phyloP scores from a whole-genome alignment of 129 eudicot species.

The Helianthus annuus region HanXRQr2.0-SUNRISE NC_035441.2:152584011-152584510 shows the following conservation, averaged over 20 bases:
- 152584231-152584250: slow-evolving; percentile 55
- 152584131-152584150: slow-evolving; percentile 92
- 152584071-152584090: slow-evolving; percentile 78
- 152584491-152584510: slow-evolving; percentile 50
- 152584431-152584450: slow-evolving; percentile 65
- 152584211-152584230: slow-evolving; percentile 93
- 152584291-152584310: slow-evolving; percentile 67
- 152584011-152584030: slow-evolving; percentile 97
- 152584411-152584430: slow-evolving; percentile 30
- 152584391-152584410: slow-evolving; percentile 56
- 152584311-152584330: slow-evolving; percentile 68
- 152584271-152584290: slow-evolving; percentile 94
- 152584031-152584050: slow-evolving; percentile 93
- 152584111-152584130: slow-evolving; percentile 92
- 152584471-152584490: slow-evolving; percentile 84
- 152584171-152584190: slow-evolving; percentile 80
- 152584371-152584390: slow-evolving; percentile 92
- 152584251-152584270: slow-evolving; percentile 77
- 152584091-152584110: slow-evolving; percentile 93
- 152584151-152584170: slow-evolving; percentile 78
- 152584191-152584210: slow-evolving; percentile 89
- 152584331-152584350: slow-evolving; percentile 92
- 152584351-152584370: slow-evolving; percentile 76
- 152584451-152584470: slow-evolving; percentile 85
- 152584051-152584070: slow-evolving; percentile 91